These are phyloP conservation scores for Thermothelomyces thermophilus DNA, from an alignment of 2,329 filamentous ascomycete species.

Conservation along the genomic window DNA sequence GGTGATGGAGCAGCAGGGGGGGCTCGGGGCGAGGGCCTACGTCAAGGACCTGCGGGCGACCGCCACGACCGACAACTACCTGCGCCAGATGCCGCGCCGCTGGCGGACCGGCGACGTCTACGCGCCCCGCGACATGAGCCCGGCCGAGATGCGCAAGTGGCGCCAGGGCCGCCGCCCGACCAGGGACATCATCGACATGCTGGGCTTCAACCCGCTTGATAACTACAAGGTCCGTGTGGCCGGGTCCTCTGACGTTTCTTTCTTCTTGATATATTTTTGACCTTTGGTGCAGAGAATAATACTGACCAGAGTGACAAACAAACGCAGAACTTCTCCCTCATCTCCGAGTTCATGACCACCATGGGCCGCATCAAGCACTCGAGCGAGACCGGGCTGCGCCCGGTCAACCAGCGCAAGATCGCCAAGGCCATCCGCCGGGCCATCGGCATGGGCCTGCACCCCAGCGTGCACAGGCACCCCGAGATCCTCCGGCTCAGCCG, in stretches of 20 bases:
- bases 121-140: conserved; percentile 77
- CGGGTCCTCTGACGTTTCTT: too few species aligned
- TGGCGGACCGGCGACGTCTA: conserved; percentile 83
- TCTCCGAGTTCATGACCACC: conserved; percentile 79
- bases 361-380: conserved; percentile 79
- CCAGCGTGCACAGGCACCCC: conserved; percentile 83
- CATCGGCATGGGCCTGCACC: conserved; percentile 86
- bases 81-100: conserved; percentile 59
- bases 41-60: conserved; percentile 7
- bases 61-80: conserved; percentile 40
- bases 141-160: conserved; percentile 77
- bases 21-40: background rate
- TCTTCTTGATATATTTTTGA: background rate
- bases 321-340: conserved; percentile 78
- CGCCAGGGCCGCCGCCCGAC: conserved; percentile 48
- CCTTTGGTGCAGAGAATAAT: background rate
- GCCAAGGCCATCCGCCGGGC: conserved; percentile 86
- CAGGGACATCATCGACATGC: conserved; percentile 68
- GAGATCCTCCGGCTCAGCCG: conserved; percentile 53
- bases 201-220: conserved; percentile 72
- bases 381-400: conserved; percentile 70
- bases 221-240: conserved; percentile 82
- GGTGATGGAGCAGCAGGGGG: conserved; percentile 6
- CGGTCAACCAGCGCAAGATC: conserved; percentile 86
- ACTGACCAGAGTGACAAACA: background rate